Base-by-base conservation (phyloP, 139 green algal species). In the Chlorella sp. region DNA sequence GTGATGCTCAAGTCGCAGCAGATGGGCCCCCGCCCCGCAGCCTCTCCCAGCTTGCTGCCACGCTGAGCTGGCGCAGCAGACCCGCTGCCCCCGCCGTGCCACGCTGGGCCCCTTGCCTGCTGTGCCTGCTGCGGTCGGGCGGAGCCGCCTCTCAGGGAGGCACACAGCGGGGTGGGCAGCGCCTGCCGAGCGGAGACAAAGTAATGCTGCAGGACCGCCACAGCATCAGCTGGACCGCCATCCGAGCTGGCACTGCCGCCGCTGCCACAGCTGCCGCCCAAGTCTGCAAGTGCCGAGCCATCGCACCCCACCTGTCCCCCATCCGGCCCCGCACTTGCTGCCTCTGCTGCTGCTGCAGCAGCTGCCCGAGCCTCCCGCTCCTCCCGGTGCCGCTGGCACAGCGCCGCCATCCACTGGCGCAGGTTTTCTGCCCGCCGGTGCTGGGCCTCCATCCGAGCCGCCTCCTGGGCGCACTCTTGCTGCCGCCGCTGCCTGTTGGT, bases 401-500 rank as follows among this genome's bases (percentile, higher is more conserved):
- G 43, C 0, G 30, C 34, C 0, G 73, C 58, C 43, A 86, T 86
- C 82, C 82, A 86, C 3, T 44, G 16, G 26, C 60, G 60, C 73
- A 86, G 82, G n/a, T 16, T 11, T 9, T 82, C 82, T 3, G 72
- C 73, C 43, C 44, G 41, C 40, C 82, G 73, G 43, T 76, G 36
- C 54, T 77, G 82, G 3, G 82, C 82, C 34, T 67, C n/a, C 43
- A 46, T 34, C 17, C 44, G 60, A 16, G 73, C 82, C 32, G 24
- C 73, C n/a, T 46, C 73, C 20, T 86, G 73, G 3, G 58, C 43
- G 73, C 82, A 74, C 73, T 82, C 82, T 43, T 68, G 48, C 73
- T 82, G 73, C 48, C 82, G 73, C 82, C 82, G 73, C 73, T 82
- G 73, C 82, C 76, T 84, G 79, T n/a, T n/a, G n/a, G n/a, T n/a